Evolutionary conservation across 495 filamentous ascomycete species (phyloP).

Genomic region (Letharia columbiana): DNA sequence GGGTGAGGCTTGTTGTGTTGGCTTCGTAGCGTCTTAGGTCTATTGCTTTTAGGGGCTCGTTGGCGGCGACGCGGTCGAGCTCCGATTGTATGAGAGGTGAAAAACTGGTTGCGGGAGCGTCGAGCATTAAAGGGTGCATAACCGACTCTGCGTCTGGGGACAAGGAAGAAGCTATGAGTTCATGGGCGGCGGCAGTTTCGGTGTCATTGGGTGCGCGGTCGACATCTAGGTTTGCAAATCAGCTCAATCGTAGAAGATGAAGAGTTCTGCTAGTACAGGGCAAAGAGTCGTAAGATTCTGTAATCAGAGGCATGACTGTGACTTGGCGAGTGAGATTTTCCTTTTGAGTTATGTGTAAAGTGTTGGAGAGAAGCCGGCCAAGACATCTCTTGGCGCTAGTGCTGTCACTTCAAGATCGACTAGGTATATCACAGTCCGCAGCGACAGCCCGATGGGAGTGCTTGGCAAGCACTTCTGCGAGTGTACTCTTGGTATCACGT

Average conservation of each 20-base stretch:
- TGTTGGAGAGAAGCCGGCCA: not conserved
- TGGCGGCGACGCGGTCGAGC: conserved; percentile 48
- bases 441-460: too few relatives aligned
- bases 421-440: not conserved
- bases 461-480: too few relatives aligned
- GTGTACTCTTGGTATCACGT: too few relatives aligned
- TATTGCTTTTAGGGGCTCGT: conserved; percentile 53
- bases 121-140: conserved; percentile 38
- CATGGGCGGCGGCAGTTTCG: conserved; percentile 40
- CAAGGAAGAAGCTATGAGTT: conserved; percentile 59
- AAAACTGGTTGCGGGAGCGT: conserved; percentile 40
- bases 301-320: conserved; percentile 55
- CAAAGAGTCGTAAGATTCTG: conserved; percentile 70
- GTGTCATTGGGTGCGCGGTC: conserved; percentile 61
- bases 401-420: not conserved
- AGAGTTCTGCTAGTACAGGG: conserved; percentile 53
- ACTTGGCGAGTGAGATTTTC: not conserved
- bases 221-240: conserved; percentile 40
- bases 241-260: conserved; percentile 6
- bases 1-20: conserved; percentile 29
- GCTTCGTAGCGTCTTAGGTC: conserved; percentile 79
- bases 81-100: conserved; percentile 56
- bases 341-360: too few relatives aligned
- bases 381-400: not conserved
- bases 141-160: conserved; percentile 36